Conservation (phyloP, 2,329 filamentous ascomycete genomes). For the Cyphellophora attinorum region DNA sequence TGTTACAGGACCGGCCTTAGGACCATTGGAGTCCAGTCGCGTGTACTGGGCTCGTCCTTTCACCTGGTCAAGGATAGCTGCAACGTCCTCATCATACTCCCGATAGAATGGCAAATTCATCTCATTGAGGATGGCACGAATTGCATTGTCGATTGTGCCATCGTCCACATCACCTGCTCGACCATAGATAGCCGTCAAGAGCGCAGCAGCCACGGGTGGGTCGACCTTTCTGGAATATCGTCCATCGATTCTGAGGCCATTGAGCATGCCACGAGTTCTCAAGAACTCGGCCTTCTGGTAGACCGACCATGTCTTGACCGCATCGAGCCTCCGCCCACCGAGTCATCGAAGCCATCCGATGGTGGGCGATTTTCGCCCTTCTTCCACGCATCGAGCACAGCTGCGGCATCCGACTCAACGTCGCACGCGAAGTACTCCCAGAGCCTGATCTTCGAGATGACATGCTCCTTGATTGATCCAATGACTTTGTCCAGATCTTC, state of each 20-base stretch:
- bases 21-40: conserved; percentile 83
- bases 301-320: conserved; percentile 44
- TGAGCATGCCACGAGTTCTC: conserved; percentile 58
- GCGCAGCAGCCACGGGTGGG: conserved; percentile 57
- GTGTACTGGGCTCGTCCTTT: conserved; percentile 94
- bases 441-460: conserved; percentile 65
- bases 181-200: conserved; percentile 61
- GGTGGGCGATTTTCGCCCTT: conserved; percentile 48
- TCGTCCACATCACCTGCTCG: conserved; percentile 47
- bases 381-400: conserved; percentile 63
- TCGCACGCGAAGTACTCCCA: conserved; percentile 93
- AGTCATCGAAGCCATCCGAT: conserved; percentile 39
- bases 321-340: conserved; percentile 40
- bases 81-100: conserved; percentile 79
- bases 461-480: conserved; percentile 71
- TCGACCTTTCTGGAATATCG: conserved; percentile 66
- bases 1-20: conserved; percentile 72
- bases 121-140: conserved; percentile 62
- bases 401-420: conserved; percentile 61
- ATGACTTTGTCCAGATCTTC: conserved; percentile 74
- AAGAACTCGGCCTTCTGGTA: conserved; percentile 53
- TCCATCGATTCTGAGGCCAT: conserved; percentile 66
- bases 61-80: conserved; percentile 78
- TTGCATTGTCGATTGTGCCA: conserved; percentile 29
- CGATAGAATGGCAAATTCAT: conserved; percentile 82